Conservation (phyloP, 1,284 basidiomycete genomes). For the Apiotrichum sp. region DNA sequence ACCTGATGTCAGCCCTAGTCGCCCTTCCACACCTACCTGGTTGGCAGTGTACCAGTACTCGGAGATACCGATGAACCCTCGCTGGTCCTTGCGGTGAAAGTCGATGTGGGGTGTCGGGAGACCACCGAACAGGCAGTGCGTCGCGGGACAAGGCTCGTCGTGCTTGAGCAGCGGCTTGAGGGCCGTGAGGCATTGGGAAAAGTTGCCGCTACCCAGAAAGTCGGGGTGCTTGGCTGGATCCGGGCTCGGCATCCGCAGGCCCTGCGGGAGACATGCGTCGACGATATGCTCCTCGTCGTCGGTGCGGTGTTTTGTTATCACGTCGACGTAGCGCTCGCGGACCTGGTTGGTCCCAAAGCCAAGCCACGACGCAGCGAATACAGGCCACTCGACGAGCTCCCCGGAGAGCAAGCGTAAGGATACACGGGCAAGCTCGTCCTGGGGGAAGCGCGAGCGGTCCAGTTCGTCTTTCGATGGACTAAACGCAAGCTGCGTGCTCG, state of each 20-base stretch:
- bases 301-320: constrained; percentile 50
- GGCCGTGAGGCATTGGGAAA: constrained; percentile 69
- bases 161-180: constrained; percentile 81
- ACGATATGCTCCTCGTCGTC: constrained; percentile 44
- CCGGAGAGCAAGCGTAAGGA: constrained; percentile 75
- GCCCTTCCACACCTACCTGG: constrained; percentile 47
- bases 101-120: constrained; percentile 79
- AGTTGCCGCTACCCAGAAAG: constrained; percentile 84
- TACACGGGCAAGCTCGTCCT: constrained; percentile 70
- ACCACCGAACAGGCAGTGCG: constrained; percentile 95
- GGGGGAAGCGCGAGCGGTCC: constrained; percentile 46
- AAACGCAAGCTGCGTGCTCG: constrained; percentile 97
- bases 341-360: constrained; percentile 98
- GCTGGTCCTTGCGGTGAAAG: constrained; percentile 65
- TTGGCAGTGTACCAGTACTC: constrained; percentile 98
- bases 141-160: constrained; percentile 69
- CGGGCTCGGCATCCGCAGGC: constrained; percentile 55
- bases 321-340: constrained; percentile 78
- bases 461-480: constrained; percentile 57
- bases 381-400: constrained; percentile 77
- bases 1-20: constrained; percentile 55
- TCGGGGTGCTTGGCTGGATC: constrained; percentile 54
- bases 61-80: constrained; percentile 90
- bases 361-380: constrained; percentile 97
- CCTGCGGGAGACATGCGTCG: constrained; percentile 86